phyloP scores from a whole-genome alignment of 257 asterid genomes.

The Hygrophila difformis region DNA sequence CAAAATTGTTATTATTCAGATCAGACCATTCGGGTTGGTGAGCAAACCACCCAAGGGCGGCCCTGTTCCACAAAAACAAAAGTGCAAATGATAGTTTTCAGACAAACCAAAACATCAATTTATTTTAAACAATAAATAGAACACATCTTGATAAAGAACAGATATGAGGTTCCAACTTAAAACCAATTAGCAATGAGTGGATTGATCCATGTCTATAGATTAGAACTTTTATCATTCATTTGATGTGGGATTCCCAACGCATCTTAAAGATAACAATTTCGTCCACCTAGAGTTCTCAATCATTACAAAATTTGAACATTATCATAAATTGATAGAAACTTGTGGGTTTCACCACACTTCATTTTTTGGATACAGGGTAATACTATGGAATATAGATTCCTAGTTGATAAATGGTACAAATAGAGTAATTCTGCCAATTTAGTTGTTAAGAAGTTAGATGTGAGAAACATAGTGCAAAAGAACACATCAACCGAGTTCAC shows the following conservation, averaged over 20 bases:
- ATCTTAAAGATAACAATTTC: no score
- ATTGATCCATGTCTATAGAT: no score
- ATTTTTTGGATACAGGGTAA: not conserved
- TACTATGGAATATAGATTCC: not conserved
- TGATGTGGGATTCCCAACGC: no score
- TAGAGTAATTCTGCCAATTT: not conserved
- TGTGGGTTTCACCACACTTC: not conserved
- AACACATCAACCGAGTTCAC: constrained; percentile 5
- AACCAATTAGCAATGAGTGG: no score
- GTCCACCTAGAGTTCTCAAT: no score
- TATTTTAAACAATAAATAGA: no score
- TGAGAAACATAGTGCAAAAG: not conserved
- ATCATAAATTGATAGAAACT: not conserved
- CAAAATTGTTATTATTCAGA: constrained; percentile 59
- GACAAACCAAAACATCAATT: no score
- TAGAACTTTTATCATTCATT: no score
- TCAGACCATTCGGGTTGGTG: constrained; percentile 90
- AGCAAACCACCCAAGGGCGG: constrained; percentile 94
- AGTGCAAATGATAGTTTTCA: no score
- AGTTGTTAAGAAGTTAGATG: not conserved
- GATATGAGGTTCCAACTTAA: no score
- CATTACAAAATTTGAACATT: no score
- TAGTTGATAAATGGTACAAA: not conserved
- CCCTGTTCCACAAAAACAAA: constrained; percentile 36
- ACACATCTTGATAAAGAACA: no score